These are phyloP conservation scores for Schwanniomyces pseudopolymorphus DNA, from an alignment of 805 yeast genomes.

Conservation along the genomic window DNA sequence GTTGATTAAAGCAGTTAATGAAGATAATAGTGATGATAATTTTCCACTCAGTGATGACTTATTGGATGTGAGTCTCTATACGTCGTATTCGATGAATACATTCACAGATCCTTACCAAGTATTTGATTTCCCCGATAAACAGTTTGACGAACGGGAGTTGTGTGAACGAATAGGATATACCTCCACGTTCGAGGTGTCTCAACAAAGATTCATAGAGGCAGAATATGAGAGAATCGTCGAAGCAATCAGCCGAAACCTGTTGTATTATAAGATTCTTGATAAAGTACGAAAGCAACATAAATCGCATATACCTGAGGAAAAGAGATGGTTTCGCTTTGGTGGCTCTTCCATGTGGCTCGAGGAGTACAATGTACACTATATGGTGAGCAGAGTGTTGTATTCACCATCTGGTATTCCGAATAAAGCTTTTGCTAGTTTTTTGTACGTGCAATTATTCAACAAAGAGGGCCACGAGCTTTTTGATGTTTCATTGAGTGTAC, in stretches of 20 bases:
- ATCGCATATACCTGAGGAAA: conserved; percentile 17
- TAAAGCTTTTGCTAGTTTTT: conserved; percentile 15
- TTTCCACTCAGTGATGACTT: conserved; percentile 8
- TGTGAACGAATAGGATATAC: conserved; percentile 14
- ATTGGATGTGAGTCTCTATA: conserved; percentile 1
- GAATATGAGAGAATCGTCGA: conserved; percentile 10
- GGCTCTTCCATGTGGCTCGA: conserved; percentile 22
- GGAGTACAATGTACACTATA: conserved; percentile 16
- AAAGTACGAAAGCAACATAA: conserved; percentile 14
- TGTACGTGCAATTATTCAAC: conserved; percentile 20
- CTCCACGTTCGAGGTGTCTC: conserved; percentile 12
- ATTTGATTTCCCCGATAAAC: conserved; percentile 5
- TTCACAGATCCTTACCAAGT: conserved; percentile 18
- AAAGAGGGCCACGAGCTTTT: conserved; percentile 19
- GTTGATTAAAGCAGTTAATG: not conserved
- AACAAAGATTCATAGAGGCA: conserved; percentile 15
- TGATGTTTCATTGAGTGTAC: conserved; percentile 12
- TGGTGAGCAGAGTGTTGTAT: conserved; percentile 20
- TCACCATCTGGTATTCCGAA: conserved; percentile 14
- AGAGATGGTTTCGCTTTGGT: conserved; percentile 20
- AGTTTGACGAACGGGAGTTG: conserved; percentile 9
- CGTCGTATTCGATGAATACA: conserved; percentile 7
- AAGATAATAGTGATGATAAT: not conserved
- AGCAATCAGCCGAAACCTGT: conserved; percentile 7
- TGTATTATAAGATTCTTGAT: conserved; percentile 13